phyloP scores from a whole-genome alignment of 345 rosid genomes.

The Corchorus capsularis region DNA sequence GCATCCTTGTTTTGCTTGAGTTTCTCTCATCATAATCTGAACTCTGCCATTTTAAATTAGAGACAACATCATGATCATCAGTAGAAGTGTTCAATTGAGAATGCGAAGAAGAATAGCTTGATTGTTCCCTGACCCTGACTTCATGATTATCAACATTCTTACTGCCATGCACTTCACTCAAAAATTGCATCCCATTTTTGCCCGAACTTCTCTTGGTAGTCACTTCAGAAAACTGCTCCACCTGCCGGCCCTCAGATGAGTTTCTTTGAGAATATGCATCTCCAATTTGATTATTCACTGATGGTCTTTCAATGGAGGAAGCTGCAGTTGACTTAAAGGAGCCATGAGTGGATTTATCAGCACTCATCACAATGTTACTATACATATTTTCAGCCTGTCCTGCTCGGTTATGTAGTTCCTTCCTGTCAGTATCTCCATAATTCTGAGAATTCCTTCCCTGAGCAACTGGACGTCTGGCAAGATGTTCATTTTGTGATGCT shows the following conservation, averaged over 20 bases:
- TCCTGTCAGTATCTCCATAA: conserved; percentile 26
- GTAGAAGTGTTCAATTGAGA: conserved; percentile 38
- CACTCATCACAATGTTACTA: conserved; percentile 23
- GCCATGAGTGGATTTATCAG: conserved; percentile 24
- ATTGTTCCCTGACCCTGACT: conserved; percentile 35
- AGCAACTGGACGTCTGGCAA: conserved; percentile 26
- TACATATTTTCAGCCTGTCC: conserved; percentile 31
- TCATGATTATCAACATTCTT: conserved; percentile 30
- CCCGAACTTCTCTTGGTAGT: conserved; percentile 39
- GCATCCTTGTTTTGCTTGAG: conserved; percentile 37
- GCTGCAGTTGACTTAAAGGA: conserved; percentile 36
- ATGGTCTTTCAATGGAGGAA: conserved; percentile 25
- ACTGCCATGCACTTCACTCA: conserved; percentile 22
- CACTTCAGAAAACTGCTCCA: conserved; percentile 31
- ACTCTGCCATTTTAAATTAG: conserved; percentile 29
- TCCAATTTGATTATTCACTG: conserved; percentile 24
- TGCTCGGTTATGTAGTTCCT: conserved; percentile 29
- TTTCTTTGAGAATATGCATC: conserved; percentile 49
- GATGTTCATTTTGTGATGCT: conserved; percentile 30
- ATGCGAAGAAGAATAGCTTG: conserved; percentile 40
- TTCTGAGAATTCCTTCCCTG: conserved; percentile 27
- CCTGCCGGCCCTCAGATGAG: conserved; percentile 38
- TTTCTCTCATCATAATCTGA: conserved; percentile 24
- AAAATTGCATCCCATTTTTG: conserved; percentile 34
- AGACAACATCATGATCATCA: conserved; percentile 40